Conservation (phyloP, 78 protist genomes). For the Dictyostelium intermedium region DNA sequence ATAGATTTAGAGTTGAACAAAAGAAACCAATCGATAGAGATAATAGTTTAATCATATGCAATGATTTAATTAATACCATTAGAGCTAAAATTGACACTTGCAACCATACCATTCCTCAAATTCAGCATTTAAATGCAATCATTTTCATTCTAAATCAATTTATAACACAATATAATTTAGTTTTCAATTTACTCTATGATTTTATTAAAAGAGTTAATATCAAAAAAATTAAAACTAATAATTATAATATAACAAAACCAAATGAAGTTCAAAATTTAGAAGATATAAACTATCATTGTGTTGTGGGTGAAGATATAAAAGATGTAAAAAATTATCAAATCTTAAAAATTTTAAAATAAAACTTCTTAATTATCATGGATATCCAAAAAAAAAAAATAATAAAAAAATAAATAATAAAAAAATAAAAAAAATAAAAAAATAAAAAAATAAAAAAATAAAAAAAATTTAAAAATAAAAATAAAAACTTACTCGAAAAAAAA, state of each 20-base stretch:
- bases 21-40: not conserved
- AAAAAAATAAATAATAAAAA: too few species aligned
- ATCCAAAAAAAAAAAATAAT: too few species aligned
- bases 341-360: slow-evolving; percentile 6
- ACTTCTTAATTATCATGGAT: too few species aligned
- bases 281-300: not conserved
- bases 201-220: not conserved
- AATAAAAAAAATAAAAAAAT: too few species aligned
- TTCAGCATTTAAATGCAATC: not conserved
- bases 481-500: too few species aligned
- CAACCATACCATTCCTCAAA: not conserved
- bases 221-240: not conserved
- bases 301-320: slow-evolving; percentile 3
- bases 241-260: not conserved
- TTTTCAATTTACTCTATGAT: not conserved
- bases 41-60: not conserved
- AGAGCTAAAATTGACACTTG: not conserved
- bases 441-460: too few species aligned
- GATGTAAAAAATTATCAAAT: slow-evolving; percentile 8
- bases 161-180: not conserved
- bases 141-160: not conserved
- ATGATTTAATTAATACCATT: not conserved
- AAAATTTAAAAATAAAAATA: too few species aligned
- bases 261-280: not conserved
- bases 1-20: not conserved